A percentile compares a stretch with the other conserved stretches of the same genome.
These are phyloP conservation scores for Cordyceps javanica DNA, from an alignment of 2,329 filamentous ascomycete species.

Conservation along the genomic window DNA sequence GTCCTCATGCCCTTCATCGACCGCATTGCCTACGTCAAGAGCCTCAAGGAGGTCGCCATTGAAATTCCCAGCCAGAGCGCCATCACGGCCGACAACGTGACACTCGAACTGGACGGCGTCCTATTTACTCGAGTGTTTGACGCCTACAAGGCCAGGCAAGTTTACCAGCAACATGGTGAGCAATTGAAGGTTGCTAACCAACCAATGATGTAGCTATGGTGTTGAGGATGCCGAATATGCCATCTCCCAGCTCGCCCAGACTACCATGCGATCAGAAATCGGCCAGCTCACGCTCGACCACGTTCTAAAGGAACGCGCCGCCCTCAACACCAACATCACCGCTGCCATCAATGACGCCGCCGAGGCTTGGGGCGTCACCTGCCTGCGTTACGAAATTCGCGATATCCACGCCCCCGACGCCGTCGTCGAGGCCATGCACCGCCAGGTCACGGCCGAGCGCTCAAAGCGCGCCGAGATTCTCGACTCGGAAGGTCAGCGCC, in stretches of 20 bases:
- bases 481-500: conserved; percentile 92
- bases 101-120: conserved; percentile 90
- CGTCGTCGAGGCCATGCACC: conserved; percentile 96
- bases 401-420: conserved; percentile 94
- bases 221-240: conserved; percentile 98
- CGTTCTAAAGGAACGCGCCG: conserved; percentile 92
- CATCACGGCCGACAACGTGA: conserved; percentile 98
- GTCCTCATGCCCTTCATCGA: conserved; percentile 87
- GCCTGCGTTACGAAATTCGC: conserved; percentile 93
- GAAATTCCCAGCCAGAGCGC: conserved; percentile 97
- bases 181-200: background rate
- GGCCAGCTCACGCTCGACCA: conserved; percentile 94
- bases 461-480: conserved; percentile 97
- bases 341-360: conserved; percentile 97
- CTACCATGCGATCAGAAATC: conserved; percentile 98
- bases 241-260: conserved; percentile 95
- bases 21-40: conserved; percentile 96
- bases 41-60: conserved; percentile 89
- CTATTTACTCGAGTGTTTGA: conserved; percentile 95
- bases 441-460: conserved; percentile 93
- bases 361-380: conserved; percentile 93
- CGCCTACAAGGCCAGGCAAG: conserved; percentile 91
- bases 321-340: conserved; percentile 97
- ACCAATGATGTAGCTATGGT: conserved; percentile 63
- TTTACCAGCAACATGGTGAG: background rate